phyloP scores from a whole-genome alignment of 2,329 filamentous ascomycete genomes.

The Penicillium sumatraense region DNA sequence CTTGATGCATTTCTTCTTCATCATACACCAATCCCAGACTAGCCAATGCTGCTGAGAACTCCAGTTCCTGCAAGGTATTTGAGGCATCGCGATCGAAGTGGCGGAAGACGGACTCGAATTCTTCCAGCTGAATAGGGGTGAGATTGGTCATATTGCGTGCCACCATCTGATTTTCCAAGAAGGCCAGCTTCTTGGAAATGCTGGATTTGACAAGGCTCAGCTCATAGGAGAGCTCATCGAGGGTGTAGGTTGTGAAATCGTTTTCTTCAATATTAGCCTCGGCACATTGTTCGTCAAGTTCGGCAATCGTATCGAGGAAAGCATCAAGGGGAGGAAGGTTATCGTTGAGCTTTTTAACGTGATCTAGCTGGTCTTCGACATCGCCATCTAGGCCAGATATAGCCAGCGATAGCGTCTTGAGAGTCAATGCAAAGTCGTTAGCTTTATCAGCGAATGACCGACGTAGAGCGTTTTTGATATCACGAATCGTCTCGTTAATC shows the following conservation, averaged over 20 bases:
- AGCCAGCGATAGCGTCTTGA: slow-evolving; percentile 92
- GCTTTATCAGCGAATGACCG: slow-evolving; percentile 96
- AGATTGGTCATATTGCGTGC: slow-evolving; percentile 98
- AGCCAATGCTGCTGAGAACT: slow-evolving; percentile 95
- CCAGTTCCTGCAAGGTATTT: slow-evolving; percentile 88
- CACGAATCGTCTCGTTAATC: slow-evolving; percentile 97
- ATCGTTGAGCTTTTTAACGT: slow-evolving; percentile 82
- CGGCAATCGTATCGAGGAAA: slow-evolving; percentile 85
- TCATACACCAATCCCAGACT: slow-evolving; percentile 94
- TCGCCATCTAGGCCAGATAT: slow-evolving; percentile 98
- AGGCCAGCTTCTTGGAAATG: slow-evolving; percentile 93
- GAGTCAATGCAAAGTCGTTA: slow-evolving; percentile 93
- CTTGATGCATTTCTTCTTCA: slow-evolving; percentile 97
- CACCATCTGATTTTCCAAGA: slow-evolving; percentile 98
- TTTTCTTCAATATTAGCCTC: slow-evolving; percentile 99
- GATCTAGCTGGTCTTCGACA: slow-evolving; percentile 88
- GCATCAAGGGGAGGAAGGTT: slow-evolving; percentile 88
- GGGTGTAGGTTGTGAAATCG: slow-evolving; percentile 98
- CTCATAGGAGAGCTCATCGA: slow-evolving; percentile 95
- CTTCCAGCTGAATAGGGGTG: slow-evolving; percentile 95
- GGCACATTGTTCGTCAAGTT: slow-evolving; percentile 83
- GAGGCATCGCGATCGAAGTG: slow-evolving; percentile 95
- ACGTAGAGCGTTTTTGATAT: slow-evolving; percentile 95
- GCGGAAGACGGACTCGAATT: slow-evolving; percentile 97
- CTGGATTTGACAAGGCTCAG: slow-evolving; percentile 87